Conservation (phyloP, 352 stramenopile species). For the Phytopythium chamaehyphon region DNA sequence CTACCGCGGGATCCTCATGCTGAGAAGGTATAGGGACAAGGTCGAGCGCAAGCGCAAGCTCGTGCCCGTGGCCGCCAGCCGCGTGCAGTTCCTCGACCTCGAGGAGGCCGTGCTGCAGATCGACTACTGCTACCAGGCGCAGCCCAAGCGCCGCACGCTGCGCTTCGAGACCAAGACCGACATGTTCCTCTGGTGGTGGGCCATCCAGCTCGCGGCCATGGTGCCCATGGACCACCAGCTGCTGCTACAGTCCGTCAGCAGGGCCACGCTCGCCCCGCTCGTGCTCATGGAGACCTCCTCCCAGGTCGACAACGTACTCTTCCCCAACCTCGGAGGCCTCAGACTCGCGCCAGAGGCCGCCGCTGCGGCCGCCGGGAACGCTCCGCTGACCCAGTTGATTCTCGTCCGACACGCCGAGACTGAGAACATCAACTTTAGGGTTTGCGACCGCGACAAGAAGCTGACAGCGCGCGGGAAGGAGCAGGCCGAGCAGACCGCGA, state of each 20-base stretch:
- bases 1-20: constrained; percentile 60
- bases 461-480: constrained; percentile 56
- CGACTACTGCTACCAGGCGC: constrained; percentile 54
- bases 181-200: constrained; percentile 80
- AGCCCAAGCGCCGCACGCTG: constrained; percentile 31
- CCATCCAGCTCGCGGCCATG: constrained; percentile 53
- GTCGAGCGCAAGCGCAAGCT: constrained; percentile 53
- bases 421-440: constrained; percentile 83
- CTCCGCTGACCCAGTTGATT: constrained; percentile 48
- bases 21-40: constrained; percentile 52
- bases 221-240: constrained; percentile 38
- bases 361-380: background rate
- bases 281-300: constrained; percentile 49
- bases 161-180: constrained; percentile 50
- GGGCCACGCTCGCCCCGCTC: constrained; percentile 31
- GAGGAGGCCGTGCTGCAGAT: constrained; percentile 48
- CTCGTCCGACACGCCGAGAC: constrained; percentile 75
- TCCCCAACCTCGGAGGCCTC: constrained; percentile 36
- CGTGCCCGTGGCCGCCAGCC: constrained; percentile 41
- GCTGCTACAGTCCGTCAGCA: constrained; percentile 46
- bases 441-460: constrained; percentile 67
- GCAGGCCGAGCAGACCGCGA: constrained; percentile 50
- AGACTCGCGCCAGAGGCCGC: background rate
- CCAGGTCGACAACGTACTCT: constrained; percentile 59
- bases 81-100: constrained; percentile 48